A percentile compares a stretch with the other conserved stretches of the same genome.
These are phyloP conservation scores for Clonostachys rhizophaga DNA, from an alignment of 2,329 filamentous ascomycete species.

Conservation along the genomic window DNA sequence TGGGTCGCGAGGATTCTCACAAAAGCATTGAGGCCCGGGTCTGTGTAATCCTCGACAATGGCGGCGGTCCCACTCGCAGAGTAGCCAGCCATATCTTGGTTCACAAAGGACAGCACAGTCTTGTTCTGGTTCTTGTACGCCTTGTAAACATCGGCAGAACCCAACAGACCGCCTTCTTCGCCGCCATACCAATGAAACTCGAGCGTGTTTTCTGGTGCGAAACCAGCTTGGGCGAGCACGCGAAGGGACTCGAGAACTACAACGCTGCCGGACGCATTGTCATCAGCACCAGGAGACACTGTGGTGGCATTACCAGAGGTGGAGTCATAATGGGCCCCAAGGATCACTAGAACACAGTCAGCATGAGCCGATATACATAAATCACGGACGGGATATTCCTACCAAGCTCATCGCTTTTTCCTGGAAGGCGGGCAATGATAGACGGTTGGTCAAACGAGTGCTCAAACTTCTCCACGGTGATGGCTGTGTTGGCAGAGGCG, in stretches of 20 bases:
- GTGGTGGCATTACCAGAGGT: conserved; percentile 28
- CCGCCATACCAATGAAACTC: conserved; percentile 49
- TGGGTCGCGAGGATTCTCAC: conserved; percentile 18
- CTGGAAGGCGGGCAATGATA: conserved; percentile 40
- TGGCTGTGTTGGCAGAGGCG: conserved; percentile 29
- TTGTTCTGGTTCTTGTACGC: conserved; percentile 30
- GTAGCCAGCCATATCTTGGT: conserved; percentile 47
- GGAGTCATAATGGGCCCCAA: conserved; percentile 42
- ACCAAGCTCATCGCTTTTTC: conserved; percentile 26
- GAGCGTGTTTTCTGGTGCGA: conserved; percentile 36
- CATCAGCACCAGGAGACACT: conserved; percentile 41
- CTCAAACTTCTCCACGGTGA: conserved; percentile 34
- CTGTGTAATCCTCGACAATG: conserved; percentile 40
- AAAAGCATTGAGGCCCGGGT: conserved; percentile 32
- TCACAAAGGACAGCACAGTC: conserved; percentile 37
- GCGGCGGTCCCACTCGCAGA: conserved; percentile 37
- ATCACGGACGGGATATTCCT: neutral
- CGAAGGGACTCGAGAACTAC: conserved; percentile 41
- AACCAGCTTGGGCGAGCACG: conserved; percentile 33
- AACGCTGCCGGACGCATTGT: conserved; percentile 42
- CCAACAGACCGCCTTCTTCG: conserved; percentile 43
- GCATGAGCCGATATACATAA: neutral
- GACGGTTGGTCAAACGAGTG: conserved; percentile 38
- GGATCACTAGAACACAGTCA: conserved; percentile 14
- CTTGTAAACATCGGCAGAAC: conserved; percentile 35